phyloP scores from a whole-genome alignment of 176 grass and related monocot species.

The Microstegium vimineum region DNA sequence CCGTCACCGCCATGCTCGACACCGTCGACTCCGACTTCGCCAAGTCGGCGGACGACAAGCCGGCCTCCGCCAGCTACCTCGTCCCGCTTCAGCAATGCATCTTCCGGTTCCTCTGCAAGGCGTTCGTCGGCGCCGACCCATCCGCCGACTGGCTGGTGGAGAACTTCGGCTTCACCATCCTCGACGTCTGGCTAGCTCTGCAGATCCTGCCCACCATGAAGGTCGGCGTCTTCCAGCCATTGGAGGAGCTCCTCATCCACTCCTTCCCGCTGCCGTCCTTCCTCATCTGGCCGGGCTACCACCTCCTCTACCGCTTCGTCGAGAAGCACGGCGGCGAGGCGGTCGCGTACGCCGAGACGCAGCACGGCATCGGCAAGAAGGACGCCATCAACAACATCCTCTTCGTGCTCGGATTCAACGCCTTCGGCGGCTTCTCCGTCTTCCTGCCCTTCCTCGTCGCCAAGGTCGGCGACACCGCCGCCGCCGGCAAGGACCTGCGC shows the following conservation, averaged over 20 bases:
- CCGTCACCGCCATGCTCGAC: slow-evolving; percentile 45
- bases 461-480: slow-evolving; percentile 31
- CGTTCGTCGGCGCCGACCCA: slow-evolving; percentile 64
- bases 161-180: slow-evolving; percentile 34
- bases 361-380: slow-evolving; percentile 34
- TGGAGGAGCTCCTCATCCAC: slow-evolving; percentile 83
- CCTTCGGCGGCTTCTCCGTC: slow-evolving; percentile 76
- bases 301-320: slow-evolving; percentile 63
- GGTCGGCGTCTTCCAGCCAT: slow-evolving; percentile 52
- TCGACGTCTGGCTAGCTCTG: slow-evolving; percentile 74
- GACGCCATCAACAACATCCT: slow-evolving; percentile 89
- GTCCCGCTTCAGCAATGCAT: slow-evolving; percentile 65
- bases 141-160: slow-evolving; percentile 23
- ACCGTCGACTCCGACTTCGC: slow-evolving; percentile 43
- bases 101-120: slow-evolving; percentile 66
- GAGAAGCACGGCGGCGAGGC: slow-evolving; percentile 50
- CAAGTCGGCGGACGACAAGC: neutral
- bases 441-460: slow-evolving; percentile 55
- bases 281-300: slow-evolving; percentile 46
- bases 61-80: slow-evolving; percentile 26
- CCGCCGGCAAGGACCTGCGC: slow-evolving; percentile 3
- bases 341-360: slow-evolving; percentile 15
- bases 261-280: slow-evolving; percentile 66
- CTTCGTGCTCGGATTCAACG: slow-evolving; percentile 91
- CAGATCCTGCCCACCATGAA: slow-evolving; percentile 68